These are phyloP conservation scores for Mycena sp. DNA, from an alignment of 1,284 basidiomycete genomes.

Conservation along the genomic window DNA sequence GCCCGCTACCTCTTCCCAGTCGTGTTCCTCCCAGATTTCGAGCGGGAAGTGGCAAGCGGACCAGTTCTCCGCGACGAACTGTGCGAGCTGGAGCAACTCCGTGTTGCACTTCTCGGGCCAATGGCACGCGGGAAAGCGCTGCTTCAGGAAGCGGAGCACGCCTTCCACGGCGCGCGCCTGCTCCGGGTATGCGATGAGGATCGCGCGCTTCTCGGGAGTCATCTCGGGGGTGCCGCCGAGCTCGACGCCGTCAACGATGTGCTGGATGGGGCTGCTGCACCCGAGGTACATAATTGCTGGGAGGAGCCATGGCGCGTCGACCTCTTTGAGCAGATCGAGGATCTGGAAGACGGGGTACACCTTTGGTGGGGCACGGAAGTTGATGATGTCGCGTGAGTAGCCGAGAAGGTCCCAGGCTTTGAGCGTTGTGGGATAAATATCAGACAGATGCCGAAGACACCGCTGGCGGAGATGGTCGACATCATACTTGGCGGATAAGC, in stretches of 20 bases:
- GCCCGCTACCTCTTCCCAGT: constrained; percentile 28
- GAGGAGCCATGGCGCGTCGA: constrained; percentile 26
- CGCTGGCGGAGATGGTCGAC: constrained; percentile 30
- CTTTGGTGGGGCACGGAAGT: constrained; percentile 17
- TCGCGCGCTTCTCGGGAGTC: constrained; percentile 24
- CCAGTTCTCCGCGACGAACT: constrained; percentile 28
- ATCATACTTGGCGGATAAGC: constrained; percentile 34
- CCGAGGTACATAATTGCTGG: constrained; percentile 31
- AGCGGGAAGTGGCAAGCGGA: constrained; percentile 30
- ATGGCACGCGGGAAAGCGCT: constrained; percentile 20
- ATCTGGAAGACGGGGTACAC: constrained; percentile 29
- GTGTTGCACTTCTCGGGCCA: constrained; percentile 23
- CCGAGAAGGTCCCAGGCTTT: constrained; percentile 28
- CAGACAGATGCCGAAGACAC: constrained; percentile 26
- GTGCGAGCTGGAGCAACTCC: constrained; percentile 24
- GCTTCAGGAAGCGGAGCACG: constrained; percentile 26
- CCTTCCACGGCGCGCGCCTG: constrained; percentile 15
- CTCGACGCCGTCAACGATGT: constrained; percentile 26
- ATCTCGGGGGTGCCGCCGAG: constrained; percentile 15
- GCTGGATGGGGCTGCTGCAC: constrained; percentile 26
- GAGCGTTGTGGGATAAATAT: constrained; percentile 33
- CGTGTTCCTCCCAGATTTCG: constrained; percentile 32
- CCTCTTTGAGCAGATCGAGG: constrained; percentile 23
- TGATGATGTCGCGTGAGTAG: constrained; percentile 26
- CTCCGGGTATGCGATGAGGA: constrained; percentile 27